Evolutionary conservation across 1,284 basidiomycete genomes (phyloP).

Genomic region (Microbotryum saponariae): DNA sequence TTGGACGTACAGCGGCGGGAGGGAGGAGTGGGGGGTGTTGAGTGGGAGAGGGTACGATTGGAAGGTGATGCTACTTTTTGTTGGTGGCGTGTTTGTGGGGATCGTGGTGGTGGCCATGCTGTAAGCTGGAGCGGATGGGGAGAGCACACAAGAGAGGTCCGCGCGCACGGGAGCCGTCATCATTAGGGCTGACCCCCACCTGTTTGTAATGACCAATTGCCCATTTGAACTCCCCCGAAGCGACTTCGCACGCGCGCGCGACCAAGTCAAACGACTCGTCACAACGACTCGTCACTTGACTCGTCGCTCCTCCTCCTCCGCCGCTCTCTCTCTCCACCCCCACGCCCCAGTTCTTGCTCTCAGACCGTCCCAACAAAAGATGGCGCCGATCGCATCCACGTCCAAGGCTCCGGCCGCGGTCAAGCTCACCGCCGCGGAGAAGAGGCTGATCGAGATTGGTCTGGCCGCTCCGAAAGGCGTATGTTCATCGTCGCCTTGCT

Average conservation of each 20-base stretch:
- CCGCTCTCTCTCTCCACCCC: neutral
- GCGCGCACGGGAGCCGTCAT: neutral
- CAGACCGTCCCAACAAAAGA: neutral
- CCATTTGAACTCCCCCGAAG: no score
- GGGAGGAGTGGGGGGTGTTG: slow-evolving; percentile 3
- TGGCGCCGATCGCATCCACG: slow-evolving; percentile 6
- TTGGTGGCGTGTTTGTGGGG: neutral
- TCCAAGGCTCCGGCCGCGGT: slow-evolving; percentile 1
- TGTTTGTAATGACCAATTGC: no score
- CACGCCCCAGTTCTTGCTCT: slow-evolving; percentile 7
- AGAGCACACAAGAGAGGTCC: neutral
- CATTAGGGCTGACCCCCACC: neutral
- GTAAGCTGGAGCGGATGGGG: neutral
- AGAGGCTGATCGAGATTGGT: slow-evolving; percentile 29
- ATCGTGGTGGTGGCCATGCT: neutral
- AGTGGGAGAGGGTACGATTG: slow-evolving; percentile 7
- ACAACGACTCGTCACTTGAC: neutral
- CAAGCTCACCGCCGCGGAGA: slow-evolving; percentile 30
- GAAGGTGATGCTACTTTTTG: neutral
- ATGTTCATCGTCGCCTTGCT: neutral
- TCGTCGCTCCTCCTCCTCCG: neutral
- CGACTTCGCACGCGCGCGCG: neutral
- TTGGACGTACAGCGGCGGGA: slow-evolving; percentile 11
- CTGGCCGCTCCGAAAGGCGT: slow-evolving; percentile 23
- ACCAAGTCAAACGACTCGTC: neutral